These are phyloP conservation scores for Lyophyllum semitale DNA, from an alignment of 768 basidiomycete species.

Conservation along the genomic window DNA sequence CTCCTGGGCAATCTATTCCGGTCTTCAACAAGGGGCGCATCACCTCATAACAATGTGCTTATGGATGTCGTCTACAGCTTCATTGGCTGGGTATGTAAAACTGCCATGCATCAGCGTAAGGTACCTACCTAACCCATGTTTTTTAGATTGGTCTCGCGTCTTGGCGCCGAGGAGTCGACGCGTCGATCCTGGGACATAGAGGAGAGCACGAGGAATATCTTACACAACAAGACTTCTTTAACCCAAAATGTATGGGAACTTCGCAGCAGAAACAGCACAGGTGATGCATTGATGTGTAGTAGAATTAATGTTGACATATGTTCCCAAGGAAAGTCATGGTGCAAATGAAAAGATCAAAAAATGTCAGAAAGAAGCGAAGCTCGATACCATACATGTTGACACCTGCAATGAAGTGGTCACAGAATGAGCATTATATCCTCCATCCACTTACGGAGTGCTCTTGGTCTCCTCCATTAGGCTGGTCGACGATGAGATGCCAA, in stretches of 20 bases:
- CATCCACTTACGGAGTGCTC: conserved; percentile 46
- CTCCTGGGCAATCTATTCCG: conserved; percentile 71
- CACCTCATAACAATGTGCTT: conserved; percentile 61
- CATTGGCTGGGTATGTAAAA: conserved; percentile 44
- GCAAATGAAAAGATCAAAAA: conserved; percentile 14
- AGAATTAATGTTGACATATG: conserved; percentile 1
- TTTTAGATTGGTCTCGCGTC: conserved; percentile 51
- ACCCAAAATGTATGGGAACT: conserved; percentile 9
- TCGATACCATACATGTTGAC: conserved; percentile 24
- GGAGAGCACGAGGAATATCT: conserved; percentile 52
- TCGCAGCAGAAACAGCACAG: not conserved
- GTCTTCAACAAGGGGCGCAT: conserved; percentile 63
- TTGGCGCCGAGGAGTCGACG: conserved; percentile 55
- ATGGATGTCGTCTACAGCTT: conserved; percentile 53
- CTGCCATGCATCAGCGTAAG: not conserved
- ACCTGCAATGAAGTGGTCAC: conserved; percentile 22
- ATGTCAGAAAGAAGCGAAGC: conserved; percentile 66
- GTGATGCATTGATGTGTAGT: not conserved
- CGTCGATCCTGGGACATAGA: conserved; percentile 43
- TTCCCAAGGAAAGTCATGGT: conserved; percentile 12
- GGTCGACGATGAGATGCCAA: conserved; percentile 45
- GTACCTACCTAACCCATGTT: conserved; percentile 1
- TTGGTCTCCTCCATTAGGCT: conserved; percentile 83
- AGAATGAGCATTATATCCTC: conserved; percentile 72
- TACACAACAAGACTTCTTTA: conserved; percentile 43